A percentile compares a stretch with the other conserved stretches of the same genome.
Evolutionary conservation across 2,329 filamentous ascomycete species (phyloP).

Genomic region (Trichoderma harzianum): DNA sequence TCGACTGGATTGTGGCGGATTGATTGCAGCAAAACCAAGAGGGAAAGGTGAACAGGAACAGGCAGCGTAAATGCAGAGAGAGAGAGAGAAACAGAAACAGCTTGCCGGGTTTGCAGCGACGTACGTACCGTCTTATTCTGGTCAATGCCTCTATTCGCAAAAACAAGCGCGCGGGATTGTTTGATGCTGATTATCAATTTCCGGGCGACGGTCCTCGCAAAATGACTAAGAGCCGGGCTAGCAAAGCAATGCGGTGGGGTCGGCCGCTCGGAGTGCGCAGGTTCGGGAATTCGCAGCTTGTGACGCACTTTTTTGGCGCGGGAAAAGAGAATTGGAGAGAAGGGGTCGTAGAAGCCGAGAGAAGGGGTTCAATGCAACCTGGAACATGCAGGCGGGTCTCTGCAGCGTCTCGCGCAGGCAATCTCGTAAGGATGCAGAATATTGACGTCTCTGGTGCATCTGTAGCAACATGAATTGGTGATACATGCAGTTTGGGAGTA

Average conservation of each 20-base stretch:
- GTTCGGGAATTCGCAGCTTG: not conserved
- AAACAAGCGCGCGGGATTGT: constrained; percentile 15
- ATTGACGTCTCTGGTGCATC: not conserved
- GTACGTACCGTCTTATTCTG: constrained; percentile 12
- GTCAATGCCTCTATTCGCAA: not conserved
- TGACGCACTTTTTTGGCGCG: not conserved
- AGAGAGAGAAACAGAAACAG: too few relatives aligned
- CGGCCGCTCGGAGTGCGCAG: constrained; percentile 10
- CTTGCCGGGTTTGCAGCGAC: not conserved
- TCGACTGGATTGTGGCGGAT: not conserved
- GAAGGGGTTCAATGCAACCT: not conserved
- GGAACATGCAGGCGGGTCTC: not conserved
- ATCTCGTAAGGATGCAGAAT: not conserved
- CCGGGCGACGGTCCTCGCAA: not conserved
- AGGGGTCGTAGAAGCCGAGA: not conserved
- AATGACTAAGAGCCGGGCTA: constrained; percentile 15
- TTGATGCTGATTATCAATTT: constrained; percentile 18
- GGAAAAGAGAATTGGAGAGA: not conserved
- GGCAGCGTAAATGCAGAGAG: not conserved
- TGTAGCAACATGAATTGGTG: not conserved
- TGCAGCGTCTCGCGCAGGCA: not conserved
- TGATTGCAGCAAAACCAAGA: not conserved
- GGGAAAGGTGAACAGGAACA: not conserved
- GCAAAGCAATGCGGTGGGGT: not conserved
- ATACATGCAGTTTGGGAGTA: not conserved